These are phyloP conservation scores for Verruconis gallopava DNA, from an alignment of 2,329 filamentous ascomycete species.

Conservation along the genomic window DNA sequence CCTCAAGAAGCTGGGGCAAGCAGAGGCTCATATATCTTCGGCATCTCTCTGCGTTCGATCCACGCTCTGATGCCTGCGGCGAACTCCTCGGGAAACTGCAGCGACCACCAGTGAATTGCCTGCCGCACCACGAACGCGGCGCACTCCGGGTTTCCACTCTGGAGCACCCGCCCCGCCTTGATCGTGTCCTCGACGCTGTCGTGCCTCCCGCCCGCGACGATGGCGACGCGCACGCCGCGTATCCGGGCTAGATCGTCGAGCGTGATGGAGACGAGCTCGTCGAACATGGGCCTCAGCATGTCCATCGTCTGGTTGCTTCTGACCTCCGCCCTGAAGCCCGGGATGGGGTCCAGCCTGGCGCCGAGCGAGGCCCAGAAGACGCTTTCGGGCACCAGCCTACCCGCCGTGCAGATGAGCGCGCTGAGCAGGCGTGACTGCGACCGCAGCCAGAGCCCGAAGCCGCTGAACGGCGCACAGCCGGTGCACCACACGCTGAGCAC, in stretches of 20 bases:
- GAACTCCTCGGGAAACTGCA: slow-evolving; percentile 9
- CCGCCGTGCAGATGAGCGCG: not conserved
- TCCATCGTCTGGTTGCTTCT: slow-evolving; percentile 7
- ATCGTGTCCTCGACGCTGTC: slow-evolving; percentile 8
- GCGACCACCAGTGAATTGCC: slow-evolving; percentile 8
- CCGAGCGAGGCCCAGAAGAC: slow-evolving; percentile 7
- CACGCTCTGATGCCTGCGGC: slow-evolving; percentile 9
- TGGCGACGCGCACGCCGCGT: slow-evolving; percentile 4
- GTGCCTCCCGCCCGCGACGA: slow-evolving; percentile 8
- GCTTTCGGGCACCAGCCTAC: not conserved
- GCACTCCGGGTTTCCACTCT: slow-evolving; percentile 2
- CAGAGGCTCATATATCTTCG: slow-evolving; percentile 7
- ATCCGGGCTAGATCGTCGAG: slow-evolving; percentile 8
- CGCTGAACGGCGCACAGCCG: not conserved
- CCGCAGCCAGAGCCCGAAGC: slow-evolving; percentile 1
- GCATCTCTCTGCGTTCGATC: slow-evolving; percentile 8
- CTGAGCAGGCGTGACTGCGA: not conserved
- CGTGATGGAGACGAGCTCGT: slow-evolving; percentile 4
- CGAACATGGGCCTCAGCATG: slow-evolving; percentile 6
- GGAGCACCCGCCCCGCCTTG: slow-evolving; percentile 6
- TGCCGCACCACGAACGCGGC: slow-evolving; percentile 9
- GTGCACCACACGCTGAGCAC: slow-evolving; percentile 7
- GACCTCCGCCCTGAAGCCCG: slow-evolving; percentile 9
- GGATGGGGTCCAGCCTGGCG: slow-evolving; percentile 6
- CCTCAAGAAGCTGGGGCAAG: too few species aligned